These are phyloP conservation scores for Naganishia vaughanmartiniae DNA, from an alignment of 768 basidiomycete genomes.

Conservation along the genomic window DNA sequence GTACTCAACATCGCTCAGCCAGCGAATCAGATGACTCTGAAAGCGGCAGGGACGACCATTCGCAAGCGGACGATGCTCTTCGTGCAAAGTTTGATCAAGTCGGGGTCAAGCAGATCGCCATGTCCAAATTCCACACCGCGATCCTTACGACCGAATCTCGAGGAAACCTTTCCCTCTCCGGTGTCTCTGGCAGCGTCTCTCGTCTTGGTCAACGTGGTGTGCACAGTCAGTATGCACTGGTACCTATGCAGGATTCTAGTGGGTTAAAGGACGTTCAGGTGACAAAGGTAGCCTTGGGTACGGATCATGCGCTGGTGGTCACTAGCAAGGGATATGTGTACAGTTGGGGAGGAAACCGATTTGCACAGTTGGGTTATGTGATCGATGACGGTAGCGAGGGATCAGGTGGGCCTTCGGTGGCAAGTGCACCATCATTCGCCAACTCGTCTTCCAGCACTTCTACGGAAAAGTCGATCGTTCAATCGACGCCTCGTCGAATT, in stretches of 20 bases:
- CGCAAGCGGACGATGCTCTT: constrained; percentile 30
- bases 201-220: constrained; percentile 68
- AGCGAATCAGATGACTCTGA: constrained; percentile 33
- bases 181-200: constrained; percentile 46
- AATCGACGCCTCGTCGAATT: constrained; percentile 71
- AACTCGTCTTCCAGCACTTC: constrained; percentile 37
- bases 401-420: constrained; percentile 18
- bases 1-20: not conserved
- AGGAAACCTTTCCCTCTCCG: constrained; percentile 78
- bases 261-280: constrained; percentile 60
- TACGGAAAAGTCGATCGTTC: constrained; percentile 68
- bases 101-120: constrained; percentile 64
- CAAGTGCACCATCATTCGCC: constrained; percentile 33
- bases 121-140: constrained; percentile 85
- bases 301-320: constrained; percentile 88
- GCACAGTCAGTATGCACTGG: constrained; percentile 74
- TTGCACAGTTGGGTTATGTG: constrained; percentile 81
- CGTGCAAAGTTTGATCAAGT: constrained; percentile 63
- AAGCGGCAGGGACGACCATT: constrained; percentile 24
- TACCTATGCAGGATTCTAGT: constrained; percentile 60
- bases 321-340: constrained; percentile 77
- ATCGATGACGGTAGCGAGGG: constrained; percentile 58
- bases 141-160: constrained; percentile 70
- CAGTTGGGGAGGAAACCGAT: constrained; percentile 88
- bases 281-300: constrained; percentile 73